Base-by-base conservation (phyloP, 495 filamentous ascomycete genomes). In the Aspergillus mulundensis region DNA sequence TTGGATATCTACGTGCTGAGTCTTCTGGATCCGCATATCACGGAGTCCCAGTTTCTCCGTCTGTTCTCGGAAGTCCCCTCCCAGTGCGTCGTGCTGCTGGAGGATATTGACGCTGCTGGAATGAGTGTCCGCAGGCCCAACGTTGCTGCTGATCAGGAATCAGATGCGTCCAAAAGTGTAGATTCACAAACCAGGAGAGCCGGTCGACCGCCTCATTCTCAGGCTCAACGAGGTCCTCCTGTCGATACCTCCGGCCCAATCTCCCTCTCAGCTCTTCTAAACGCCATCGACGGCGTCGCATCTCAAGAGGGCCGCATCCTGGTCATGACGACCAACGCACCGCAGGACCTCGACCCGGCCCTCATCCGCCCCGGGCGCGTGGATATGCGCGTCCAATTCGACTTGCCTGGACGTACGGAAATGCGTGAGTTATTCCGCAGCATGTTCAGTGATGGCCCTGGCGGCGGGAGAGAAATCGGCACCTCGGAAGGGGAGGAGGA, bases 301-400 rank as follows among this genome's bases (percentile, higher is more conserved):
- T 86, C 85, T 2, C 87, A 91, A 50, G 89, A 94, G 69, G 89
- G 89, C 20, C 81, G 87, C 30, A 80, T 92, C 5, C 76, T 94
- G 8, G 84, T 92, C 69, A 89, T 92, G 84, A 92, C 89, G 0
- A 91, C 87, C 16, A 94, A 94, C 68, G 77, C 82, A 42, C 86
- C 86, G 2, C 84, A 91, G 62, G 76, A 78, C 21, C 80, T 94
- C 10, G 89, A 92, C 66, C 73, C 81, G 7, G 89, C 89, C 0
- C 77, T 94, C 19, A 84, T 91, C 56, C 81, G 89, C 0, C 89
- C 88, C 0, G 89, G 89, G 0, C 78, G 89, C 5, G 82, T 91
- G 7, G 89, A 92, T 62, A 72, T 88, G 64, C 82, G 88, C 60
- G 81, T 94, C 11, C 67, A 74, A 30, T 92, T 94, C 43, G 56